Base-by-base conservation (phyloP, 2,329 filamentous ascomycete species). In the Cadophora sp. region DNA sequence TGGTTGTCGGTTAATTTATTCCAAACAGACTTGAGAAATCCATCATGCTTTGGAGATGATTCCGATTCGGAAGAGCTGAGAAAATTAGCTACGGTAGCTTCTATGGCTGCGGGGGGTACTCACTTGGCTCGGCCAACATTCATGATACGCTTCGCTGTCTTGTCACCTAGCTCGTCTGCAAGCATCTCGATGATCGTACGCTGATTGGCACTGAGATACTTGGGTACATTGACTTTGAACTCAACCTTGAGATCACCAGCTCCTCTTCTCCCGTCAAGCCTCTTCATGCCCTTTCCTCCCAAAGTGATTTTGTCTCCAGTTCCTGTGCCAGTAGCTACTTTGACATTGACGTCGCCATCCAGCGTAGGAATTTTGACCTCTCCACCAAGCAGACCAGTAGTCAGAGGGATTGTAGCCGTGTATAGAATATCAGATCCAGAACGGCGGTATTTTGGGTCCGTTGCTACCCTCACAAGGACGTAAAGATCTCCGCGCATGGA, bases 221-320 rank as follows among this genome's bases (percentile, higher is more conserved):
- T 98, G 55, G 96, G 96, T 93, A 98, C 97, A 64, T 87, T 83
- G 55, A 99, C 92, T 79, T 93, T 93, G 85, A 97, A 99, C 79
- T 99, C 95, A 7, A 99, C 94, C 77, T 89, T 91, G 68, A 99
- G 81, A 76, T 99, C 96, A 71, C 96, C 96, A 36, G 85, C 87
- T 39, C 85, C 87, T 65, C 89, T 85, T 58, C 93, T 86, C 20
- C 86, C 84, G 69, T 87, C 84, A 13, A 99, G 84, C 74, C 92
- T 91, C 81, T 92, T 94, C 95, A 99, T 98, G 67, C 96, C 96
- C 91, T 93, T 94, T 7, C 95, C 95, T 0, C 88, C 83, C 20
- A 99, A 83, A 0, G 93, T 97, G 75, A 98, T 90, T 78, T 90
- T 93, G 77, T 99, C 96, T 62, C 96, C 96, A 1, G 94, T 97